Evolutionary conservation across 2,329 filamentous ascomycete species (phyloP).

Genomic region (Cladophialophora carrionii): DNA sequence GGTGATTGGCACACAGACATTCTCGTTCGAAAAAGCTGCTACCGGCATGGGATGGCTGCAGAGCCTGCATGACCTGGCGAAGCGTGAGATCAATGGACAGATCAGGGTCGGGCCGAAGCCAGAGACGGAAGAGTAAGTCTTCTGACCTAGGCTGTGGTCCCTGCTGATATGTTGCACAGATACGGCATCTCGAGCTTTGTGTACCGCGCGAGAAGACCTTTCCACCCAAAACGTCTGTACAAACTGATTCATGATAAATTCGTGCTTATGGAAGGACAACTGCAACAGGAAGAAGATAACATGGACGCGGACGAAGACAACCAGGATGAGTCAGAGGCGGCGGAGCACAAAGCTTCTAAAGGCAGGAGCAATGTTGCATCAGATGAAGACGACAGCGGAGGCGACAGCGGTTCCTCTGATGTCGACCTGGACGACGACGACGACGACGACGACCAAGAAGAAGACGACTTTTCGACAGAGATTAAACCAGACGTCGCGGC

Average conservation of each 20-base stretch:
- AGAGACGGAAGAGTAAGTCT: slow-evolving; percentile 66
- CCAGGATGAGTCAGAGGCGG: no score
- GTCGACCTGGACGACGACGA: slow-evolving; percentile 15
- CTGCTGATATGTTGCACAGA: no score
- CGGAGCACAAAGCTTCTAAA: no score
- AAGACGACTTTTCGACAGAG: slow-evolving; percentile 29
- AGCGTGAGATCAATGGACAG: slow-evolving; percentile 59
- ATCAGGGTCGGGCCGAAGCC: slow-evolving; percentile 67
- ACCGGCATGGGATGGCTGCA: slow-evolving; percentile 71
- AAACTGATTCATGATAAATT: slow-evolving; percentile 52
- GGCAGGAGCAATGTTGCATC: no score
- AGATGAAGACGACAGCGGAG: no score
- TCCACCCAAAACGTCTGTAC: slow-evolving; percentile 49
- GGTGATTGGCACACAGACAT: slow-evolving; percentile 68
- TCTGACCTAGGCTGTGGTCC: slow-evolving; percentile 15
- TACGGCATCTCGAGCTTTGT: slow-evolving; percentile 74
- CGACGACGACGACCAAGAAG: slow-evolving; percentile 11
- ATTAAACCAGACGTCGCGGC: slow-evolving; percentile 2
- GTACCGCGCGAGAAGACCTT: slow-evolving; percentile 63
- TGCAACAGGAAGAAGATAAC: slow-evolving; percentile 40
- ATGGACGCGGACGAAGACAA: slow-evolving; percentile 40
- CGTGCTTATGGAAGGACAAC: slow-evolving; percentile 48
- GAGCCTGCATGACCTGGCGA: slow-evolving; percentile 69
- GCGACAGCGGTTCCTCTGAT: no score
- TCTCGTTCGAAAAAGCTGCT: slow-evolving; percentile 66